Evolutionary conservation across 164 flowering plant genomes (phyloP), one percentile per base, ranked within the genome.

Genomic region (Magnolia officinalis): DNA sequence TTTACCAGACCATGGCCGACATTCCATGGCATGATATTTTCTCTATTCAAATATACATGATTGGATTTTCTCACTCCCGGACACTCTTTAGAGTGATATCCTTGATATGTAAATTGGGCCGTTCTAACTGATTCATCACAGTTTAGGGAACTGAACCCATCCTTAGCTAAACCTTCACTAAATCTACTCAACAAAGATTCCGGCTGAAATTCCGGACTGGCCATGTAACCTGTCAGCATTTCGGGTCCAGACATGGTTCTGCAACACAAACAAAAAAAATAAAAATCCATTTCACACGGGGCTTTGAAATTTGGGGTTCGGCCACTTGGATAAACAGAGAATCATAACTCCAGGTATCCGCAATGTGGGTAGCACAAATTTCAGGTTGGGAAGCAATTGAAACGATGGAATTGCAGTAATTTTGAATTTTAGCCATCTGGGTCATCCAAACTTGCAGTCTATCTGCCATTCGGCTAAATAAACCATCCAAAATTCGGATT

Each of bases 21-120:
- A 31, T 59, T 24, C 65, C 65, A 51, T 18, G 86, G 79, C 74
- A 63, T 45, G 49, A 78, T 26, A 71, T 81, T 83, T 50, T 79
- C 80, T 14, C 75, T 65, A 71, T 72, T 77, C 65, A 81, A 37
- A 20, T 24, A 68, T 64, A 63, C 72, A 6, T 21, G 74, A 67
- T 50, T 72, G 58, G 8, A 20, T 24, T 55, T 78, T 29, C 45
- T 37, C 45, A 37, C 45, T 37, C 45, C 45, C 45, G 6, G 45
- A 37, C 6, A 3, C 45, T 37, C 0, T 37, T 72, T 51, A 68
- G 37, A 24, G 16, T 11, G 64, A 20, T 21, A 50, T 6, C 11
- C 23, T 24, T 74, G 76, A 21, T 64, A 63, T 14, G 50, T 18
- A 45, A 29, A 65, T 31, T 73, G 74, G 5, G 4, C 50, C 45